Percentiles rank a stretch among this genome's conserved stretches.
Conservation (phyloP, 768 basidiomycete genomes). For the Rossbeevera mucosa region DNA sequence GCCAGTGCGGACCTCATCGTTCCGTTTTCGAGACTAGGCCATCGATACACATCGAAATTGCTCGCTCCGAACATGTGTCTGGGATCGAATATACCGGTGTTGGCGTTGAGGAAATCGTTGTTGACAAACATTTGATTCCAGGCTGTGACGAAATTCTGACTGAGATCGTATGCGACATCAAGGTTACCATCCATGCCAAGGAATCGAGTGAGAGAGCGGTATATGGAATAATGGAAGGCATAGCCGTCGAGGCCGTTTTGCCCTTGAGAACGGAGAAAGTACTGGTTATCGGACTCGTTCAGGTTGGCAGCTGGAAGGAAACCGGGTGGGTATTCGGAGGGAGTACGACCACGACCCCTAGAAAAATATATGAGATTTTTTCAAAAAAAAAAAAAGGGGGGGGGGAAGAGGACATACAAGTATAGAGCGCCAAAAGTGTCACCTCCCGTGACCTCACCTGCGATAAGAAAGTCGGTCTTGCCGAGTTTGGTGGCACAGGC, state of each 20-base stretch:
- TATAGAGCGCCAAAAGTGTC: constrained; percentile 87
- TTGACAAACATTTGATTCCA: constrained; percentile 91
- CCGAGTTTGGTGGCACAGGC: constrained; percentile 65
- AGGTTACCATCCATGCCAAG: constrained; percentile 96
- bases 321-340: constrained; percentile 60
- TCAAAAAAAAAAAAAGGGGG: not conserved
- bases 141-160: constrained; percentile 77
- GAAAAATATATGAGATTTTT: not conserved
- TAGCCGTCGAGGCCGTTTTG: constrained; percentile 66
- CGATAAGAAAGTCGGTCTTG: constrained; percentile 86
- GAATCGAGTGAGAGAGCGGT: constrained; percentile 81
- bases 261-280: constrained; percentile 68
- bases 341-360: constrained; percentile 87
- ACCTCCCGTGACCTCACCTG: constrained; percentile 93
- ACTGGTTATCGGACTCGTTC: constrained; percentile 57
- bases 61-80: constrained; percentile 88
- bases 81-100: constrained; percentile 65
- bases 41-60: constrained; percentile 93
- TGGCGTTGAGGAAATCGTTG: constrained; percentile 80
- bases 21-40: constrained; percentile 86
- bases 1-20: constrained; percentile 71
- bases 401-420: constrained; percentile 50
- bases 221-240: constrained; percentile 94
- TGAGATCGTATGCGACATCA: constrained; percentile 81
- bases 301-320: constrained; percentile 68